These are phyloP conservation scores for Corchorus capsularis DNA, from an alignment of 345 rosid genomes.

Conservation along the genomic window DNA sequence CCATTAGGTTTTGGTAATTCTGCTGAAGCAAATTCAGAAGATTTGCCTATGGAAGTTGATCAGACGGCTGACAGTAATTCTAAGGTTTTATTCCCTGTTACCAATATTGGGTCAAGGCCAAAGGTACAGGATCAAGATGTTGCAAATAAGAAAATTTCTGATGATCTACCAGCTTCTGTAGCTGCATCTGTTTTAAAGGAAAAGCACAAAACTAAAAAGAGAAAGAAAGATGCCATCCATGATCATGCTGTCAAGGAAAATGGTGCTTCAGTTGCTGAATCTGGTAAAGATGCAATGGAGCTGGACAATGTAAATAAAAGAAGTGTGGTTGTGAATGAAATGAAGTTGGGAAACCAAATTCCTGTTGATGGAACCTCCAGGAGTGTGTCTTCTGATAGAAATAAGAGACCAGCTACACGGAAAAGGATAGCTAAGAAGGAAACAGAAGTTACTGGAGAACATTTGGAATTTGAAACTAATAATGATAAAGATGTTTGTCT, in stretches of 20 bases:
- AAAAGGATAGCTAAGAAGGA: slow-evolving; percentile 15
- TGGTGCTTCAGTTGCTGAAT: not conserved
- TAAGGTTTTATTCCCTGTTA: slow-evolving; percentile 14
- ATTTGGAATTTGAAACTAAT: slow-evolving; percentile 10
- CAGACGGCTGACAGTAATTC: slow-evolving; percentile 2
- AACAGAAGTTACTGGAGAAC: slow-evolving; percentile 21
- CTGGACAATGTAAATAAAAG: not conserved
- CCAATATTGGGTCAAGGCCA: slow-evolving; percentile 10
- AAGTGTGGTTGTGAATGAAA: slow-evolving; percentile 19
- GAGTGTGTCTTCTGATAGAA: slow-evolving; percentile 20
- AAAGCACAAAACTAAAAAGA: slow-evolving; percentile 24
- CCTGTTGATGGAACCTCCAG: slow-evolving; percentile 5
- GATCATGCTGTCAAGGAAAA: slow-evolving; percentile 31
- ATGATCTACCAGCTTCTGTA: slow-evolving; percentile 12
- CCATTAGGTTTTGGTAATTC: slow-evolving; percentile 14
- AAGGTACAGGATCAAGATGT: slow-evolving; percentile 24
- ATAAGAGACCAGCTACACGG: slow-evolving; percentile 4
- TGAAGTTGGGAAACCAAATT: slow-evolving; percentile 4
- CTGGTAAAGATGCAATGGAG: slow-evolving; percentile 18
- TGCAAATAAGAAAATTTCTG: slow-evolving; percentile 14
- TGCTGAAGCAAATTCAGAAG: slow-evolving; percentile 5
- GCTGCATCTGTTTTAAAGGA: slow-evolving; percentile 22
- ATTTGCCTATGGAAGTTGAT: slow-evolving; percentile 19
- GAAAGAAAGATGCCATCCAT: slow-evolving; percentile 6
- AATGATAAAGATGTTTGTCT: slow-evolving; percentile 11